Evolutionary conservation across 805 yeast species (phyloP), one percentile per base, ranked within the genome.

Genomic region (Cyberlindnera euphorbiiphila): DNA sequence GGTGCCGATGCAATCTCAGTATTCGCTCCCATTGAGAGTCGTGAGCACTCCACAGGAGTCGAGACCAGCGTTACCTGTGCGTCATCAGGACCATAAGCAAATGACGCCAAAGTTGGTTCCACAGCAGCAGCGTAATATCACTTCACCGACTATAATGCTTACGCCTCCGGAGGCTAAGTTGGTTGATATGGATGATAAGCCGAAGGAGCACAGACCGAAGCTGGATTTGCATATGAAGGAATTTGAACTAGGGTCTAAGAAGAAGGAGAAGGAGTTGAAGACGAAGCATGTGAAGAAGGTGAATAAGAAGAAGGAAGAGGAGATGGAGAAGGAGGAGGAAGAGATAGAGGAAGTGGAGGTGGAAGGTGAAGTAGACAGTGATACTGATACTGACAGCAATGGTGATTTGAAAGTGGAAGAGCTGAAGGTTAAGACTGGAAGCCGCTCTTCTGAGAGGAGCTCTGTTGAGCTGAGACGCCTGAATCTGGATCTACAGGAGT

Each of bases 381-480:
- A 42, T 22, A 35, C 40, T 1, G 49, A 46, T 25, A 38, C 47
- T 6, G 50, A 46, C 28, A 38, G 44, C 13, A 43, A 42, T 34
- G 54, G 51, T 4, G 53, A 42, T 22, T 37, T 53, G 26, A 43
- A 46, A 26, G 53, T 53, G 6, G 45, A 49, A 25, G 53, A 43
- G 19, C 37, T 53, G 42, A 36, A 43, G 25, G 41, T 50, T 4
- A 29, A 35, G 13, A 25, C 22, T 4, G 4, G 17, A 25, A 14
- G 32, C 13, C 15, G 32, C 32, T 26, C 41, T 26, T 25, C 29
- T 28, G 22, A 15, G 30, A 11, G 32, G 13, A 29, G 43, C 19
- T 37, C 39, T 13, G 27, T 32, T 3, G 51, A 46, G 32, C 12
- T 51, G 8, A 43, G 40, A 16, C 29, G 51, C 12, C 32, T 47